Evolutionary conservation across 305 asterid species (phyloP).

Genomic region (Coffea humblotiana): DNA sequence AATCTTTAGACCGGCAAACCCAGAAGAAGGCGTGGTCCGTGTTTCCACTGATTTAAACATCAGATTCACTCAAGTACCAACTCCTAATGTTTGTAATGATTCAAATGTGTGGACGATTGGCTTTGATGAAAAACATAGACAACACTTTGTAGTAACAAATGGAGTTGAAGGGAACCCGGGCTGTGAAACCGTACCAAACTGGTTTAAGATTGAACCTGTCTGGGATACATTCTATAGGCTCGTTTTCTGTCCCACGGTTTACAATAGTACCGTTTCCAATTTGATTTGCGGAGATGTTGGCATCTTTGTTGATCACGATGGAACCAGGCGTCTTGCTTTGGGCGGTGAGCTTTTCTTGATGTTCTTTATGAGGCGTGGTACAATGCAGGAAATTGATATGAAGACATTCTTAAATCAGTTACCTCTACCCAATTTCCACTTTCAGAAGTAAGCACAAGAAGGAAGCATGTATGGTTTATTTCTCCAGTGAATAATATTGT

Average conservation of each 20-base stretch:
- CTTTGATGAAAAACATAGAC: not conserved
- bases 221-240: not conserved
- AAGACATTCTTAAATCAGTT: not conserved
- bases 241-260: not conserved
- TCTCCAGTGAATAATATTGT: not conserved
- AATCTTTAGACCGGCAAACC: not conserved
- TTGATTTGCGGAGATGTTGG: not conserved
- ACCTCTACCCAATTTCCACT: not conserved
- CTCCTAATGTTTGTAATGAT: not conserved
- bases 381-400: no score
- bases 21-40: not conserved
- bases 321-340: not conserved
- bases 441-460: not conserved
- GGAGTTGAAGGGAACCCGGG: not conserved
- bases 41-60: slow-evolving; percentile 1
- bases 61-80: not conserved
- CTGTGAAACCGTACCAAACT: not conserved
- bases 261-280: not conserved
- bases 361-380: not conserved
- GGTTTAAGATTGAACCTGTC: not conserved
- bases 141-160: not conserved
- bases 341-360: not conserved
- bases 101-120: not conserved
- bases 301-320: not conserved
- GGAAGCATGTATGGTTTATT: no score